These are phyloP conservation scores for Nothophytophthora sp. DNA, from an alignment of 352 stramenopile species.

Conservation along the genomic window DNA sequence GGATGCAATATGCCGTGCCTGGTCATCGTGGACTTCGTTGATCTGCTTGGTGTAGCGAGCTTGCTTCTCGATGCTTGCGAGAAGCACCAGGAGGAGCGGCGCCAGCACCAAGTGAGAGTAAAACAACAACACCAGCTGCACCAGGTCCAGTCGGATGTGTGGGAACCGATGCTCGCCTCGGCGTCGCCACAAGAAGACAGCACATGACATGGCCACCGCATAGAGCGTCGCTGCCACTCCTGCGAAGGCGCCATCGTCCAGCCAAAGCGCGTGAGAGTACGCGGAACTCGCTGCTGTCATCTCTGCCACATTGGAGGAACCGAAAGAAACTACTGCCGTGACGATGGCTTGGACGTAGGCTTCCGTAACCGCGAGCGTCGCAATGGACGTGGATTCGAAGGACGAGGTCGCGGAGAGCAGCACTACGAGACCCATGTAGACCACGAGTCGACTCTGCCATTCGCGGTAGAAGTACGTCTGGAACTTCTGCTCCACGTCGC, in stretches of 20 bases:
- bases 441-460: constrained; percentile 30
- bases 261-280: constrained; percentile 19
- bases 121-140: constrained; percentile 44
- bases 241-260: constrained; percentile 22
- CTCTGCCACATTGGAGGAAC: not conserved
- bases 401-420: constrained; percentile 21
- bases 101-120: constrained; percentile 47
- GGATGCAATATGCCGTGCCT: constrained; percentile 10
- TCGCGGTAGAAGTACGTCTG: constrained; percentile 55
- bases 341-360: constrained; percentile 17
- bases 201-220: constrained; percentile 18
- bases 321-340: not conserved
- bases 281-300: constrained; percentile 3
- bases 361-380: constrained; percentile 19
- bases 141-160: constrained; percentile 30
- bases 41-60: constrained; percentile 13
- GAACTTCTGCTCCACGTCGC: constrained; percentile 60
- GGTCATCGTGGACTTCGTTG: constrained; percentile 7
- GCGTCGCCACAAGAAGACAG: constrained; percentile 29
- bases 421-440: constrained; percentile 39
- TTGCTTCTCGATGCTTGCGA: constrained; percentile 42
- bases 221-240: constrained; percentile 30
- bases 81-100: constrained; percentile 34
- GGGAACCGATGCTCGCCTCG: constrained; percentile 33
- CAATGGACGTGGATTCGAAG: constrained; percentile 21